A percentile compares a stretch with the other conserved stretches of the same genome.
Conservation (phyloP, 805 yeast genomes). For the Candida loeiensis region DNA sequence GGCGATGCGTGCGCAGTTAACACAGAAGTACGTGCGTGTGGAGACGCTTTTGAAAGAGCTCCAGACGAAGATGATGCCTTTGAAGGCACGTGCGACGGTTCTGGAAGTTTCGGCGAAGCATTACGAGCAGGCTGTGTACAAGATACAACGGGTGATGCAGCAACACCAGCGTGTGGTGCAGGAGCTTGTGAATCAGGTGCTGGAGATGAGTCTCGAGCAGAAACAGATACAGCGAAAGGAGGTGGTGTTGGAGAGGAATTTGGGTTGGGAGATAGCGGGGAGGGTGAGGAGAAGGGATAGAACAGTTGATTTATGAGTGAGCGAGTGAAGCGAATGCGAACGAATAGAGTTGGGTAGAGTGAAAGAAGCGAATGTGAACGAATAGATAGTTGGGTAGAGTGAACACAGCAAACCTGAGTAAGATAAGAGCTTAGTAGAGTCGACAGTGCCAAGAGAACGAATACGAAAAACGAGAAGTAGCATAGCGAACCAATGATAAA, state of each 20-base stretch:
- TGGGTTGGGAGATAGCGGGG: no score
- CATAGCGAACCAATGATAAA: no score
- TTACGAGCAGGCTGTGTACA: conserved; percentile 27
- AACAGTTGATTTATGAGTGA: no score
- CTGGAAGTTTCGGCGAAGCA: conserved; percentile 19
- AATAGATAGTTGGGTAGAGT: no score
- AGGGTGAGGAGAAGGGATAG: no score
- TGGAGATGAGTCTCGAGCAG: neutral
- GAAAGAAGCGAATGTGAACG: no score
- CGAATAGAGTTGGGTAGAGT: no score
- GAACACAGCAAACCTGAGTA: no score
- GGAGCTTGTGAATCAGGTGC: conserved; percentile 8
- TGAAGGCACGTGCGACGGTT: conserved; percentile 25
- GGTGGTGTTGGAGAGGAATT: neutral
- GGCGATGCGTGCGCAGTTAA: conserved; percentile 20
- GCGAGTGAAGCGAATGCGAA: no score
- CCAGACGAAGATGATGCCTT: conserved; percentile 27
- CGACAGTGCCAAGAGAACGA: no score
- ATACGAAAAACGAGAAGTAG: no score
- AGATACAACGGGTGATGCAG: conserved; percentile 21
- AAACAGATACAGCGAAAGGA: neutral
- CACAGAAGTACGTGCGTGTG: conserved; percentile 25
- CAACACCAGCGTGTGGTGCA: conserved; percentile 15
- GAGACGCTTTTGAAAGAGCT: conserved; percentile 22
- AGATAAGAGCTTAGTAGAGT: no score